Percentiles rank a stretch among this genome's conserved stretches.
These are phyloP conservation scores for Allium fistulosum DNA, from an alignment of 106 monocot species.

Conservation along the genomic window DNA sequence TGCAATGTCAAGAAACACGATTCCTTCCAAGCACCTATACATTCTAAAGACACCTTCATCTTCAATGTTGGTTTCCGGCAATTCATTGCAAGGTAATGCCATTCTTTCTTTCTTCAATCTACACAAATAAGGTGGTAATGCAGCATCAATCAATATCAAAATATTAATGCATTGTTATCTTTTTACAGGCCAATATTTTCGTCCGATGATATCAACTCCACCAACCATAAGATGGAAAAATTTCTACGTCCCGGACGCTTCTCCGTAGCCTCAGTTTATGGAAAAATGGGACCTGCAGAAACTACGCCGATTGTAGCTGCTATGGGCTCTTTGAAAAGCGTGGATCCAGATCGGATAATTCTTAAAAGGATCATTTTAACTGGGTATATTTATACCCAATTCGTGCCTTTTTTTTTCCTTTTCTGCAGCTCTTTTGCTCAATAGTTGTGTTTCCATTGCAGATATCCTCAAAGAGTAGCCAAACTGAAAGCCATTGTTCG, in stretches of 20 bases:
- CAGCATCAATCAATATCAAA: too few relatives aligned
- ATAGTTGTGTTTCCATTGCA: constrained; percentile 25
- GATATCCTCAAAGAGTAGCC: constrained; percentile 90
- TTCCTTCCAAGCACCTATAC: constrained; percentile 76
- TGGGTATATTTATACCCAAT: constrained; percentile 34
- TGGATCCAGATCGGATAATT: constrained; percentile 85
- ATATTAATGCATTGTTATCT: background rate
- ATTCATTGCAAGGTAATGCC: constrained; percentile 62
- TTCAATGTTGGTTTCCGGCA: constrained; percentile 92
- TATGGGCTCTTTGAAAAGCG: constrained; percentile 67
- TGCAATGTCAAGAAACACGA: constrained; percentile 56
- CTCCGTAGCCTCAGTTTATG: constrained; percentile 82
- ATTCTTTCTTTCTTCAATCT: background rate
- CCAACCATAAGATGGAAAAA: constrained; percentile 96
- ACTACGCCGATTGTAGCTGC: constrained; percentile 57
- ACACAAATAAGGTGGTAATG: too few relatives aligned
- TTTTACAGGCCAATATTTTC: constrained; percentile 80
- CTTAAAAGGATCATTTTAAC: constrained; percentile 88
- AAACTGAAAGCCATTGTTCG: constrained; percentile 77
- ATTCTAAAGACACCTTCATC: constrained; percentile 74
- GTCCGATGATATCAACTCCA: constrained; percentile 71
- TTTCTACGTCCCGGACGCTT: constrained; percentile 86
- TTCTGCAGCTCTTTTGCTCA: background rate
- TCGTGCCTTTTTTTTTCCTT: background rate
- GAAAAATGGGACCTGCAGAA: constrained; percentile 40